Base-by-base conservation (phyloP, 495 filamentous ascomycete species). In the Recurvomyces mirabilis region DNA sequence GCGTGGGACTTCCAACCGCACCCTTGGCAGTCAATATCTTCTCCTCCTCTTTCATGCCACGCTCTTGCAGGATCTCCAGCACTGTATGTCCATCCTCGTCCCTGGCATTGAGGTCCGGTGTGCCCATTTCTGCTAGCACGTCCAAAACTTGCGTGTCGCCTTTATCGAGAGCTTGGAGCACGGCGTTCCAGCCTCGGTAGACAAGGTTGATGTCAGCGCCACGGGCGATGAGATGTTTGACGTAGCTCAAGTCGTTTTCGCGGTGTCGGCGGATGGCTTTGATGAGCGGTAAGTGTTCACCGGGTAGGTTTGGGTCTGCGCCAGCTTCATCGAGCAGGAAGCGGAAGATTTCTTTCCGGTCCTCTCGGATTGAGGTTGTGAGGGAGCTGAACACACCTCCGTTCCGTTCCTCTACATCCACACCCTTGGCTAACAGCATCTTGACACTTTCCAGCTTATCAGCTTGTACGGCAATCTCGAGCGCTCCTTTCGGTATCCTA, bases 351-450 rank as follows among this genome's bases (percentile, higher is more conserved):
- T 65, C 63, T 42, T 60, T 63, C 40, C 65, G 63, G 22, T 66
- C 58, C 46, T 76, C 72, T 9, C 72, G 67, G 43, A 74, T 66
- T 3, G 71, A 68, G 3, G 72, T 74, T 0, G 70, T 73, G 13
- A 76, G 57, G 2, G 71, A 70, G 12, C 68, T 70, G 58, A 74
- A 74, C 20, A 74, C 70, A 13, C 71, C 70, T 17, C 69, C 71
- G 49, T 74, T 74, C 58, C 69, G 70, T 55, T 72, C 71, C 47
- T 75, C 72, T 21, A 73, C 68, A 26, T 59, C 62, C 12, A 71
- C 65, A 19, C 69, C 69, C 1, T 67, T 68, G 17, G 56, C 59
- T n/a, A 72, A 57, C 7, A 72, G 63, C 24, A 70, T 36, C 49
- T 65, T 66, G 33, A 72, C 58, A 42, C 44, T 50, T 14, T 60